Conservation (phyloP, 352 stramenopile genomes). For the Phytophthora quininea region DNA sequence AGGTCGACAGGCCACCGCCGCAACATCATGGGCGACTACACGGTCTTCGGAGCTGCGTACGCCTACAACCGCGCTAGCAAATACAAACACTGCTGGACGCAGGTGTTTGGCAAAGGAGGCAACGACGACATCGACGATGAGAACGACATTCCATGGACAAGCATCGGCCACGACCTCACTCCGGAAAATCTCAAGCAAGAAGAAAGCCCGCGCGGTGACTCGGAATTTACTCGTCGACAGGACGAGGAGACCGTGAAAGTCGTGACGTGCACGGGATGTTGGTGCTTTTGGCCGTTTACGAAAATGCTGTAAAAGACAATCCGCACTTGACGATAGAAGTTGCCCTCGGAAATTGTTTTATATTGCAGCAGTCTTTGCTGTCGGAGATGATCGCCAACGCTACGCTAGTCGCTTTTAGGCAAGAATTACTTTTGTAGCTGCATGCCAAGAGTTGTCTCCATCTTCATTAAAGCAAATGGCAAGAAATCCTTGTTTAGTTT, state of each 20-base stretch:
- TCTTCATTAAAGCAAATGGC: too few species aligned
- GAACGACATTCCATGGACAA: conserved; percentile 23
- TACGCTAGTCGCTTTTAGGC: too few species aligned
- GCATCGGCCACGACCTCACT: conserved; percentile 21
- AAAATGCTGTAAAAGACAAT: not conserved
- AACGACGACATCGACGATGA: conserved; percentile 30
- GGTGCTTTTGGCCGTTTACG: conserved; percentile 24
- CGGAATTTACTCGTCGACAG: conserved; percentile 3
- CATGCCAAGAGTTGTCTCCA: too few species aligned
- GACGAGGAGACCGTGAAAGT: conserved; percentile 12
- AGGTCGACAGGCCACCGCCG: not conserved
- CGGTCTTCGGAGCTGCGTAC: not conserved
- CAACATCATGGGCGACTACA: conserved; percentile 5
- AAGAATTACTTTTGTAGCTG: too few species aligned
- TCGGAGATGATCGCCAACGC: too few species aligned
- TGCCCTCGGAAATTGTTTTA: too few species aligned
- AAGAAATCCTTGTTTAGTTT: not conserved
- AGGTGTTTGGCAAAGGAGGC: conserved; percentile 8
- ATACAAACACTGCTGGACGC: conserved; percentile 5
- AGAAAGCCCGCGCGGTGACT: conserved; percentile 13
- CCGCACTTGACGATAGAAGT: not conserved
- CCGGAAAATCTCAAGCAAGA: conserved; percentile 17
- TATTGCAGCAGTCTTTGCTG: too few species aligned
- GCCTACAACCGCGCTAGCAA: not conserved
- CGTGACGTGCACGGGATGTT: conserved; percentile 27